A percentile compares a stretch with the other conserved stretches of the same genome.
Evolutionary conservation across 176 grass and related monocot species (phyloP).

Genomic region (Sorghum bicolor): DNA sequence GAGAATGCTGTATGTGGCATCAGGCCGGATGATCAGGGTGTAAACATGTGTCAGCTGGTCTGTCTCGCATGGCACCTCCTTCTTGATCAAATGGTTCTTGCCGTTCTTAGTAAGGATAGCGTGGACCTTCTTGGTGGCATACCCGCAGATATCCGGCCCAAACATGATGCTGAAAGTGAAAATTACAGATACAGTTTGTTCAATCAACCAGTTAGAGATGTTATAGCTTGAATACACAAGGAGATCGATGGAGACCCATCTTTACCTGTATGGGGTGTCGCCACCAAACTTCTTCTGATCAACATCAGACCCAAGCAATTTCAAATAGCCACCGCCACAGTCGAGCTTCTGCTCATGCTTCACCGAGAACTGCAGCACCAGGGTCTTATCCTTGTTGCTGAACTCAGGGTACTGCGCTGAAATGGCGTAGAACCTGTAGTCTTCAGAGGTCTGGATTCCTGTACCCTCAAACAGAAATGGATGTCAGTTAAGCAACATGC

Average conservation of each 20-base stretch:
- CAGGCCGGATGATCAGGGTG: conserved; percentile 70
- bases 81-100: conserved; percentile 87
- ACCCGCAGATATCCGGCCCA: conserved; percentile 86
- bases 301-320: conserved; percentile 74
- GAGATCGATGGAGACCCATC: not conserved
- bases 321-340: conserved; percentile 87
- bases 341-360: conserved; percentile 98
- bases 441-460: conserved; percentile 93
- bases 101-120: conserved; percentile 59
- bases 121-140: conserved; percentile 87
- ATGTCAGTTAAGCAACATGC: not conserved
- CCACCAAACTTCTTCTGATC: conserved; percentile 98
- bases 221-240: not conserved
- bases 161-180: conserved; percentile 75
- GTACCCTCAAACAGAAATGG: not conserved
- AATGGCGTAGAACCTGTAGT: conserved; percentile 94
- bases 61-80: conserved; percentile 77
- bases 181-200: not conserved
- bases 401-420: conserved; percentile 71
- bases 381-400: conserved; percentile 80
- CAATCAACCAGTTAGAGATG: not conserved
- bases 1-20: conserved; percentile 83
- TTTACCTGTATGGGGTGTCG: conserved; percentile 83
- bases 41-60: conserved; percentile 85
- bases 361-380: conserved; percentile 89